These are phyloP conservation scores for Saccharomyces hybrid DNA, from an alignment of 1,139 yeast species.

Conservation along the genomic window DNA sequence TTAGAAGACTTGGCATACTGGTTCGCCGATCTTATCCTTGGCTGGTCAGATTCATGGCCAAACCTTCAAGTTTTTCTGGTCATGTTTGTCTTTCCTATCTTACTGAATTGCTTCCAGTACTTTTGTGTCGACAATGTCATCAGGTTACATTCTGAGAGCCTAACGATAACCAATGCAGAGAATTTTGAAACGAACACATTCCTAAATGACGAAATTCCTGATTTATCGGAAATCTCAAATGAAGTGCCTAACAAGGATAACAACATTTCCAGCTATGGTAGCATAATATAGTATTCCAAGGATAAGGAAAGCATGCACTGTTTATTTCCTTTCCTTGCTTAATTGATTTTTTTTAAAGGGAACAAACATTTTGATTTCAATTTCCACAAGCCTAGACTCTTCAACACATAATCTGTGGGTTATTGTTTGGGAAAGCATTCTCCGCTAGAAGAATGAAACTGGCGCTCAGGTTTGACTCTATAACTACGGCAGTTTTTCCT, in stretches of 20 bases:
- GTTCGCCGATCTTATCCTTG: slow-evolving; percentile 53
- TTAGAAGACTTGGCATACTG: slow-evolving; percentile 36
- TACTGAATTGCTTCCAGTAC: slow-evolving; percentile 82
- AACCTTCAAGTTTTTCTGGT: slow-evolving; percentile 79
- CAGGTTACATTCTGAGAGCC: slow-evolving; percentile 40
- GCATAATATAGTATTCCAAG: neutral
- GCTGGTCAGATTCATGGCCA: slow-evolving; percentile 78
- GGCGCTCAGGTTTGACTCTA: neutral
- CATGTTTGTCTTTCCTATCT: slow-evolving; percentile 69
- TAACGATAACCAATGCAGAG: slow-evolving; percentile 8
- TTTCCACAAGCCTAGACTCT: neutral
- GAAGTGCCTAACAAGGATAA: neutral
- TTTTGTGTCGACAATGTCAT: slow-evolving; percentile 82
- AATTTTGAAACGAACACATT: slow-evolving; percentile 19
- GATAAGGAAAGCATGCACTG: neutral
- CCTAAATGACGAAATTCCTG: slow-evolving; percentile 5
- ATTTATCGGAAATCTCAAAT: neutral
- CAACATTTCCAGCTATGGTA: neutral
- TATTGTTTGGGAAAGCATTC: neutral
- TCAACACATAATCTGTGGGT: neutral
- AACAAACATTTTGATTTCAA: neutral
- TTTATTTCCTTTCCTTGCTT: neutral
- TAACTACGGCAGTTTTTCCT: neutral
- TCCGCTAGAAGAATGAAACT: neutral
- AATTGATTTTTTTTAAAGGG: neutral